These are phyloP conservation scores for Podaxis mareebaensis DNA, from an alignment of 768 basidiomycete genomes.

Conservation along the genomic window DNA sequence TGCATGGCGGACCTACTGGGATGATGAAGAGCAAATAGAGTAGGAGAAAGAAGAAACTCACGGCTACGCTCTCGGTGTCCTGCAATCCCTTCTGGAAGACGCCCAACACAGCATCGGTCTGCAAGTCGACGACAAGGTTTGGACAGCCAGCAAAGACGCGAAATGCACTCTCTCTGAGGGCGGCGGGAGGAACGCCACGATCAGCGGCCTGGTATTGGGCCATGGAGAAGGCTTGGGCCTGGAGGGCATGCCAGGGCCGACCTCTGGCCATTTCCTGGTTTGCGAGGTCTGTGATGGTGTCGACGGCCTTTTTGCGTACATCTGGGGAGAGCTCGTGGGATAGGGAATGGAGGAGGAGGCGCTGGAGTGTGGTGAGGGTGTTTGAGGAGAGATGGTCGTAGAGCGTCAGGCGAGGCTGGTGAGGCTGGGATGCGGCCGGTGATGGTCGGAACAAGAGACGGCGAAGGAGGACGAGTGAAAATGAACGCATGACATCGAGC, in stretches of 20 bases:
- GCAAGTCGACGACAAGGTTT: conserved; percentile 75
- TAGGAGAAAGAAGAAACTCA: conserved; percentile 22
- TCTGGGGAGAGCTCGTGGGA: conserved; percentile 54
- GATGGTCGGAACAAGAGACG: conserved; percentile 73
- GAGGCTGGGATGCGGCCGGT: conserved; percentile 26
- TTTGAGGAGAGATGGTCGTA: conserved; percentile 77
- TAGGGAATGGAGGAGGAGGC: conserved; percentile 70
- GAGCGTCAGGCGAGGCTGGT: conserved; percentile 46
- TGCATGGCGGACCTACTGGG: conserved; percentile 65
- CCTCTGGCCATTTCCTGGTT: conserved; percentile 75
- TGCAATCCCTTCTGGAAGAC: conserved; percentile 70
- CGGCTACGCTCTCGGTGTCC: conserved; percentile 66
- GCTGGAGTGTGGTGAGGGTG: conserved; percentile 67
- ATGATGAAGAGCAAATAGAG: conserved; percentile 3
- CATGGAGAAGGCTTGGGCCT: conserved; percentile 72
- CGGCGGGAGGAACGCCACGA: conserved; percentile 20
- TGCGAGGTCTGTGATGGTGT: conserved; percentile 76
- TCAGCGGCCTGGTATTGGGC: conserved; percentile 34
- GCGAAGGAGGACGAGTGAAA: conserved; percentile 78
- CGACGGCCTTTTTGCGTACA: conserved; percentile 73
- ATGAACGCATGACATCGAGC: conserved; percentile 85
- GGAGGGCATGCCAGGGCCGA: conserved; percentile 80
- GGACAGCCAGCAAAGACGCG: conserved; percentile 73
- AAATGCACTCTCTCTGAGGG: conserved; percentile 62
- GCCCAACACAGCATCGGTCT: conserved; percentile 65